Evolutionary conservation across 805 yeast genomes (phyloP).

Genomic region (Trichomonascus vanleenenianus): DNA sequence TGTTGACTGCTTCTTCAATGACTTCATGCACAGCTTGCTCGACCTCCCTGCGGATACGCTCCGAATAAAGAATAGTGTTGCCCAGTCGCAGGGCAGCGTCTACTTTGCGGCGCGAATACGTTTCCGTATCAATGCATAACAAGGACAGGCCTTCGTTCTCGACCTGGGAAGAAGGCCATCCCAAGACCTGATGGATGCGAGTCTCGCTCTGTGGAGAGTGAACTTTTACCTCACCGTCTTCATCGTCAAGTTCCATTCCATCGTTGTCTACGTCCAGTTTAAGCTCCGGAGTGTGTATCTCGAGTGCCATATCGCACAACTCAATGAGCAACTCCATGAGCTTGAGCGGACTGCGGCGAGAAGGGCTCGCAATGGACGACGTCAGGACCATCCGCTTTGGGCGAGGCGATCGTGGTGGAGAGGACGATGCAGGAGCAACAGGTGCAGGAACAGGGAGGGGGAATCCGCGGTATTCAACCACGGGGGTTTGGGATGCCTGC

Average conservation of each 20-base stretch:
- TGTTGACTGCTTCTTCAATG: constrained; percentile 55
- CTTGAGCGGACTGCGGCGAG: constrained; percentile 29
- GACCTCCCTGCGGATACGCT: constrained; percentile 70
- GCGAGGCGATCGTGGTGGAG: too few relatives aligned
- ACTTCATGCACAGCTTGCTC: constrained; percentile 57
- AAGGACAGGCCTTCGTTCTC: constrained; percentile 58
- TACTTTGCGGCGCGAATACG: constrained; percentile 53
- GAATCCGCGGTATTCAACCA: constrained; percentile 14
- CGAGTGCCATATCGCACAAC: constrained; percentile 66
- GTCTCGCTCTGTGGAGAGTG: constrained; percentile 28
- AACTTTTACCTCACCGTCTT: constrained; percentile 26
- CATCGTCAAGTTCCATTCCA: constrained; percentile 15
- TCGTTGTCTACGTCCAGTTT: constrained; percentile 20
- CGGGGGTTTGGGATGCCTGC: constrained; percentile 4
- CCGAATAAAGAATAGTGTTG: constrained; percentile 66
- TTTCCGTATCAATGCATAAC: constrained; percentile 60
- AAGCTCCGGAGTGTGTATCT: constrained; percentile 65
- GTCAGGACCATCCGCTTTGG: not conserved
- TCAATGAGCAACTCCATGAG: constrained; percentile 46
- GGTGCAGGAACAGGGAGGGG: constrained; percentile 9
- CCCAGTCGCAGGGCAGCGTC: constrained; percentile 64
- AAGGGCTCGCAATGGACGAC: constrained; percentile 2
- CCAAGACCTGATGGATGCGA: constrained; percentile 26
- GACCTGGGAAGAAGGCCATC: constrained; percentile 37
- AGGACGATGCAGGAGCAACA: constrained; percentile 5